Conservation (phyloP, 495 filamentous ascomycete genomes). For the Lophiostoma macrostomum region DNA sequence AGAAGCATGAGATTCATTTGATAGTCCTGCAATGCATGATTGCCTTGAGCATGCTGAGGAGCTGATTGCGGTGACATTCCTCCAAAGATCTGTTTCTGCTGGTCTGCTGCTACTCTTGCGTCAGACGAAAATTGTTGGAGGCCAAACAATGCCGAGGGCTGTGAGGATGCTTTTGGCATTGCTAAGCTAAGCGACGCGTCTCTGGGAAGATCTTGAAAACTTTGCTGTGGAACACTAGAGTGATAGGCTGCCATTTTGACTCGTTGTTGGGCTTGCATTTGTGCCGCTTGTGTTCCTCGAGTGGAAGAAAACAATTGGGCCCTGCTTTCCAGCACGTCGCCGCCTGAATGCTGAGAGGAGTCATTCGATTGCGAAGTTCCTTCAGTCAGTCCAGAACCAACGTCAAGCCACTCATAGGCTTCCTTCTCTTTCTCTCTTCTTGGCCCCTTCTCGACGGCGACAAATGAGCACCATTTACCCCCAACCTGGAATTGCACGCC, state of each 20-base stretch:
- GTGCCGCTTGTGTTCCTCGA: too few relatives aligned
- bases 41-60: constrained; percentile 53
- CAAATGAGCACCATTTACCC: constrained; percentile 68
- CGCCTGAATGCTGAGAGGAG: neutral
- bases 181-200: too few relatives aligned
- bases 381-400: neutral
- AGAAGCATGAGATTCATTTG: constrained; percentile 99
- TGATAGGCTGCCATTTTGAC: too few relatives aligned
- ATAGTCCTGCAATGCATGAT: constrained; percentile 94
- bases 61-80: neutral
- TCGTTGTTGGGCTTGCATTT: too few relatives aligned
- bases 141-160: neutral
- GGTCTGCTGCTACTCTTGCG: too few relatives aligned
- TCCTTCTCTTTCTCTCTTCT: constrained; percentile 9
- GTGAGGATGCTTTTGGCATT: too few relatives aligned
- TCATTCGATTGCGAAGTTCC: neutral
- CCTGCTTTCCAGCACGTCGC: too few relatives aligned
- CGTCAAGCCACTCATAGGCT: constrained; percentile 28
- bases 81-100: neutral
- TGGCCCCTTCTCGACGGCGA: constrained; percentile 53
- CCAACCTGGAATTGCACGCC: constrained; percentile 63
- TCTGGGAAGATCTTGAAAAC: too few relatives aligned
- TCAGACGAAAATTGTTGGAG: neutral
- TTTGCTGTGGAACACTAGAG: too few relatives aligned
- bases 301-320: too few relatives aligned